Percentiles rank a stretch among this genome's conserved stretches.
Conservation (phyloP, 495 filamentous ascomycete species). For the Letharia columbiana region DNA sequence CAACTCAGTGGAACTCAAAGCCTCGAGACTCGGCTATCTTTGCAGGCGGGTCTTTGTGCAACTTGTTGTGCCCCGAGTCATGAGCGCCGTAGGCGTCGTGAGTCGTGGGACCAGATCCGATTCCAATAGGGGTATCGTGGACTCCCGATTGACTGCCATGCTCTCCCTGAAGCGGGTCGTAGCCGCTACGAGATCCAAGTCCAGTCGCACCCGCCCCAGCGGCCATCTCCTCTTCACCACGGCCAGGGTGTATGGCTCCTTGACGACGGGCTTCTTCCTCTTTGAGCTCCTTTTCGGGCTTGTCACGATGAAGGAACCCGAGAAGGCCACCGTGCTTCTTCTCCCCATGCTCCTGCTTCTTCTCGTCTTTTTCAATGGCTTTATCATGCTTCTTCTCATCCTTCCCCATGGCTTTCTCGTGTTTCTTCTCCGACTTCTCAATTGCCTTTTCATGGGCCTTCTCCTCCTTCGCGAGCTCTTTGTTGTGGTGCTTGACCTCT, state of each 20-base stretch:
- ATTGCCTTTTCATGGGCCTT: slow-evolving; percentile 20
- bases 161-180: slow-evolving; percentile 11
- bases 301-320: slow-evolving; percentile 23
- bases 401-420: slow-evolving; percentile 21
- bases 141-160: slow-evolving; percentile 10
- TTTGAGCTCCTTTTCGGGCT: slow-evolving; percentile 22
- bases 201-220: slow-evolving; percentile 10
- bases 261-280: slow-evolving; percentile 21
- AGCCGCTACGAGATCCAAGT: neutral
- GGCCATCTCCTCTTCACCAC: slow-evolving; percentile 17
- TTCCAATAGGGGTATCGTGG: slow-evolving; percentile 13
- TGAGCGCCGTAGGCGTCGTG: slow-evolving; percentile 21
- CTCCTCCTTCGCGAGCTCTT: slow-evolving; percentile 23
- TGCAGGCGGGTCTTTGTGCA: slow-evolving; percentile 21
- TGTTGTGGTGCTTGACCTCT: slow-evolving; percentile 27
- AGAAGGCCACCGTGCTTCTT: slow-evolving; percentile 25
- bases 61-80: slow-evolving; percentile 20
- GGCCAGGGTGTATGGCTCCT: slow-evolving; percentile 1
- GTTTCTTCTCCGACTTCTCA: slow-evolving; percentile 15
- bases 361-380: slow-evolving; percentile 17
- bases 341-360: slow-evolving; percentile 20
- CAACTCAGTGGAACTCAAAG: neutral
- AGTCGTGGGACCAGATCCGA: slow-evolving; percentile 19
- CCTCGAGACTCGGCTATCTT: slow-evolving; percentile 20
- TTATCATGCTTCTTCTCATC: slow-evolving; percentile 21